These are phyloP conservation scores for Epichloe gansuensis DNA, from an alignment of 2,329 filamentous ascomycete species.

Conservation along the genomic window DNA sequence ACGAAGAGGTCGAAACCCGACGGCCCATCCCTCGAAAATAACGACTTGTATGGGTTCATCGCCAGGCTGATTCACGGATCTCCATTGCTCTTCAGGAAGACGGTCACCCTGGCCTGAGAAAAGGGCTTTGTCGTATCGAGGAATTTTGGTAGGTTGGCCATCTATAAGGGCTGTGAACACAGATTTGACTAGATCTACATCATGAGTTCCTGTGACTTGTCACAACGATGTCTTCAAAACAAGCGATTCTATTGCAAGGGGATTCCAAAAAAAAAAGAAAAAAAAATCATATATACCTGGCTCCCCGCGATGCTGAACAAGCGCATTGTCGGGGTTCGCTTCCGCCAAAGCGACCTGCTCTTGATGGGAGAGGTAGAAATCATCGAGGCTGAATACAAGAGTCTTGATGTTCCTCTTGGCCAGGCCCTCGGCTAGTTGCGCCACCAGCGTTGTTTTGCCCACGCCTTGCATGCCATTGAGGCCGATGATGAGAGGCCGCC, in stretches of 20 bases:
- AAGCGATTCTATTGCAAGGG: neutral
- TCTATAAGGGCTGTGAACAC: constrained; percentile 49
- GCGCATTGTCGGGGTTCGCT: constrained; percentile 54
- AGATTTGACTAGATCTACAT: constrained; percentile 48
- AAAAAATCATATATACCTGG: constrained; percentile 38
- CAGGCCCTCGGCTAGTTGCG: constrained; percentile 49
- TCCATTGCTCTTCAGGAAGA: constrained; percentile 48
- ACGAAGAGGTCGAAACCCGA: constrained; percentile 60
- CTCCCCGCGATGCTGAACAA: constrained; percentile 72
- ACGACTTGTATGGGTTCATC: constrained; percentile 47
- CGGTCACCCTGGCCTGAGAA: constrained; percentile 68
- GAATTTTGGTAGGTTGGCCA: constrained; percentile 43
- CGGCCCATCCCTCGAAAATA: constrained; percentile 83
- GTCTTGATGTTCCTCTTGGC: constrained; percentile 45
- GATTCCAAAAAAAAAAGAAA: neutral
- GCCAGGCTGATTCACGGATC: constrained; percentile 37
- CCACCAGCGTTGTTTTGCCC: constrained; percentile 81
- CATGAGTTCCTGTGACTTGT: constrained; percentile 46
- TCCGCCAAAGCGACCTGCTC: constrained; percentile 53
- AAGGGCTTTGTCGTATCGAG: constrained; percentile 73
- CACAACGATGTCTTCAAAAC: neutral
- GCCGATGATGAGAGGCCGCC: constrained; percentile 64
- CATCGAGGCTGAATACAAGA: constrained; percentile 71
- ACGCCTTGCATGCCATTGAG: constrained; percentile 86
- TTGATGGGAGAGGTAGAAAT: constrained; percentile 69